phyloP scores from a whole-genome alignment of 2,329 filamentous ascomycete genomes.

The Exophiala mesophila region DNA sequence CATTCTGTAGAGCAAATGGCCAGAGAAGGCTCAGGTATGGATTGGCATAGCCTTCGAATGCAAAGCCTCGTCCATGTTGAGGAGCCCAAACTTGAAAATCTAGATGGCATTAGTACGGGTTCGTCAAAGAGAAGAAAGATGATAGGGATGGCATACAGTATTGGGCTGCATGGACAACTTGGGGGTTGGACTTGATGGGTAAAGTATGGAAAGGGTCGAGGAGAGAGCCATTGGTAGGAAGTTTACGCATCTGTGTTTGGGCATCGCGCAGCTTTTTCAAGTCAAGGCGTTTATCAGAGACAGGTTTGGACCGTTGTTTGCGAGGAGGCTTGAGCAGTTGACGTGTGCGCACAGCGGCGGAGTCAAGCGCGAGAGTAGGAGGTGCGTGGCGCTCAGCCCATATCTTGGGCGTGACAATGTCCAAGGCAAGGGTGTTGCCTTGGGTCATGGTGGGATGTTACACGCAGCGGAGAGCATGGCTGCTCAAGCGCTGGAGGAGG shows the following conservation, averaged over 20 bases:
- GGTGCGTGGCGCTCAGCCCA: not conserved
- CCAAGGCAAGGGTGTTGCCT: not conserved
- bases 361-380: too few relatives aligned
- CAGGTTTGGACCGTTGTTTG: too few relatives aligned
- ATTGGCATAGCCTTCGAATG: constrained; percentile 13
- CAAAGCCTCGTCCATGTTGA: constrained; percentile 15
- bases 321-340: too few relatives aligned
- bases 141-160: constrained; percentile 8
- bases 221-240: constrained; percentile 8
- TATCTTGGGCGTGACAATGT: not conserved
- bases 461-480: too few relatives aligned
- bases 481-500: too few relatives aligned
- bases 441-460: too few relatives aligned
- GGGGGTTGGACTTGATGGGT: constrained; percentile 9
- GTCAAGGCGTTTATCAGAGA: constrained; percentile 3
- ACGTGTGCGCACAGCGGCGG: too few relatives aligned
- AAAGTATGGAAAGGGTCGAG: constrained; percentile 15
- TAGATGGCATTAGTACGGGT: not conserved
- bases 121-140: not conserved
- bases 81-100: constrained; percentile 16
- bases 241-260: constrained; percentile 7
- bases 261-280: constrained; percentile 7
- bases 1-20: constrained; percentile 12
- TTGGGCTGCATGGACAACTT: constrained; percentile 10
- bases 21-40: constrained; percentile 16